These are phyloP conservation scores for Rhizopus sp. DNA, from an alignment of 371 early-diverging fungal genomes.

Conservation along the genomic window DNA sequence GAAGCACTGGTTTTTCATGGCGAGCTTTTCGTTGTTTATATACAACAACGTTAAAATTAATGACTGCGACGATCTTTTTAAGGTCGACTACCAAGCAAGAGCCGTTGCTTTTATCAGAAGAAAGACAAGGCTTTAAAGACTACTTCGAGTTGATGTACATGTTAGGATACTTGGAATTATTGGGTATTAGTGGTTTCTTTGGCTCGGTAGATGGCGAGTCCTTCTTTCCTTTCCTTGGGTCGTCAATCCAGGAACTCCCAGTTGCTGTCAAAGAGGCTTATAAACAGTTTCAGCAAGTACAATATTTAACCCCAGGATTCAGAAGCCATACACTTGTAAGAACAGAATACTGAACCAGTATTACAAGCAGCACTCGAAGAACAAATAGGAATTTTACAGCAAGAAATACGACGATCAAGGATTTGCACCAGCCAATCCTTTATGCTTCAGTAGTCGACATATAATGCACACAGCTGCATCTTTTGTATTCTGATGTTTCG, in stretches of 20 bases:
- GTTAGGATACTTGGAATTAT: slow-evolving; percentile 5
- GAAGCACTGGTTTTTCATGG: slow-evolving; percentile 6
- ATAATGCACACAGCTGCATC: too few species aligned
- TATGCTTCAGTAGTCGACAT: too few species aligned
- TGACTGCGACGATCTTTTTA: background rate
- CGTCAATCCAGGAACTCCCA: slow-evolving; percentile 12
- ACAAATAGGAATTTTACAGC: too few species aligned
- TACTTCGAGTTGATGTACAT: slow-evolving; percentile 6
- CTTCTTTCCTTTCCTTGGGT: slow-evolving; percentile 17
- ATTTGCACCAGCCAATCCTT: too few species aligned
- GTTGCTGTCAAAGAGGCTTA: slow-evolving; percentile 6
- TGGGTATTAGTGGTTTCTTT: slow-evolving; percentile 8
- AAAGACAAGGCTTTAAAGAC: slow-evolving; percentile 8
- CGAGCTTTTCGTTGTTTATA: slow-evolving; percentile 7
- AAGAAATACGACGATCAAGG: too few species aligned
- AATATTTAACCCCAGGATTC: slow-evolving; percentile 9
- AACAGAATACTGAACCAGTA: slow-evolving; percentile 13
- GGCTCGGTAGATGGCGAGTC: slow-evolving; percentile 13
- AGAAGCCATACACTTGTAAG: slow-evolving; percentile 8
- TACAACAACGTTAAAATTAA: slow-evolving; percentile 3
- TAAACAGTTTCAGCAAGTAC: slow-evolving; percentile 10
- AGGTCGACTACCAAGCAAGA: slow-evolving; percentile 4
- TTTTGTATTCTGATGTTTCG: too few species aligned
- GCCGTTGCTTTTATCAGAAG: slow-evolving; percentile 6
- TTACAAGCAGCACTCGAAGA: slow-evolving; percentile 10